phyloP scores from a whole-genome alignment of 78 protist genomes.

The Dictyostelium citrinum region DNA sequence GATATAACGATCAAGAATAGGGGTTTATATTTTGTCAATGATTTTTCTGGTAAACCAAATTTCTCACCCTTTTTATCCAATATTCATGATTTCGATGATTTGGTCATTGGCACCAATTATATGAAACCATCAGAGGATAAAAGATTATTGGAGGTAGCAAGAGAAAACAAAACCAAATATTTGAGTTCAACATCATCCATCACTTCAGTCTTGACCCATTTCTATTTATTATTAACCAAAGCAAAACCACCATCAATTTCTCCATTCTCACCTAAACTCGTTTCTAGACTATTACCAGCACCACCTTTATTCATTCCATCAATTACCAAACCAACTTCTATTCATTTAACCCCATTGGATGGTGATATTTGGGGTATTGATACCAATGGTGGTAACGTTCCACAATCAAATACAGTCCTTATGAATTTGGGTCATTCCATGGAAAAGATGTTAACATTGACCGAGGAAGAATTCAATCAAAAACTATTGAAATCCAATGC shows the following conservation, averaged over 20 bases:
- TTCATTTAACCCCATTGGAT: background rate
- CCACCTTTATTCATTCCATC: background rate
- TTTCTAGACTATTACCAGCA: background rate
- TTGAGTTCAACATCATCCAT: conserved; percentile 57
- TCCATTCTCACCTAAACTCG: background rate
- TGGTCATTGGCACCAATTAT: background rate
- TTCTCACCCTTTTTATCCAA: conserved; percentile 28
- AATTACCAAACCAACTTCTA: background rate
- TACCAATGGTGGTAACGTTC: background rate
- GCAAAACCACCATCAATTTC: background rate
- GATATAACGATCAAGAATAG: background rate
- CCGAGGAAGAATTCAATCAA: conserved; percentile 32
- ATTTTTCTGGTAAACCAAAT: conserved; percentile 3
- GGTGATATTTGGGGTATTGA: conserved; percentile 43
- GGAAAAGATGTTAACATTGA: conserved; percentile 79
- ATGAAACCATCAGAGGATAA: conserved; percentile 57
- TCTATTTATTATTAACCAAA: conserved; percentile 14
- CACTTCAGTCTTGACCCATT: conserved; percentile 14
- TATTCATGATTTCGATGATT: conserved; percentile 47
- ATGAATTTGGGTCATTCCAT: conserved; percentile 83
- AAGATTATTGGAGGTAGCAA: background rate
- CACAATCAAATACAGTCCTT: background rate
- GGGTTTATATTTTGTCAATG: conserved; percentile 37
- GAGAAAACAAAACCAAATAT: background rate
- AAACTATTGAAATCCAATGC: conserved; percentile 1